Evolutionary conservation across 31 red algal genomes (phyloP), one percentile per base, ranked within the genome.

Genomic region (Porphyra umbilicalis): DNA sequence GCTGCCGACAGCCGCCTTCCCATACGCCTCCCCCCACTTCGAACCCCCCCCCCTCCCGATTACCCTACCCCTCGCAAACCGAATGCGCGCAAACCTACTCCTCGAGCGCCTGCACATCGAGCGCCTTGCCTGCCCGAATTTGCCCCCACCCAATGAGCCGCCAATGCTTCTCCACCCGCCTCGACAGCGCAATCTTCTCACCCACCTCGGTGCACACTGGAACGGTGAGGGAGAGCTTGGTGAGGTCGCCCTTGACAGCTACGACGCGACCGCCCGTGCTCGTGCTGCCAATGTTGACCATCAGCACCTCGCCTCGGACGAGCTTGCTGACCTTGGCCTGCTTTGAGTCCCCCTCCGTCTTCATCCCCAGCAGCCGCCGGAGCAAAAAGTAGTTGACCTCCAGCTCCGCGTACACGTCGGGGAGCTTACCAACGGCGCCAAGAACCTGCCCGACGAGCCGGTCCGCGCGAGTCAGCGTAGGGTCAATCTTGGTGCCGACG

Each of bases 81-180:
- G n/a, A n/a, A n/a, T n/a, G n/a, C 20, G 13, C 14, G 6, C 4
- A 29, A 2, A 29, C 57, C 57, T 71, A 29, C 57, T 71, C 57
- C 30, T 79, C 44, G 16, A 68, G 79, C 57, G 90, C 38, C 35
- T 77, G 75, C 39, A 97, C 75, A 35, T 86, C 86, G 37, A 98
- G 87, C 8, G 86, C 91, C 13, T 44, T 83, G 34, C 96, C 96
- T 32, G 87, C 87, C 76, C 91, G 81, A 67, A 99, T 96, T 78
- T 93, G 88, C 71, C 97, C 97, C 97, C 97, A 99, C 79, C 97
- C 97, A 80, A 99, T 99, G 25, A 99, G 91, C 57, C 97, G 88
- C 97, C 97, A 99, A 84, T 96, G 93, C 86, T 94, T 93, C 82
- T 96, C 97, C 42, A 99, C 90, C 46, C 97, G 86, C 71, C 97